Conservation (phyloP, 1,284 basidiomycete species). For the Phaffia rhodozyma region DNA sequence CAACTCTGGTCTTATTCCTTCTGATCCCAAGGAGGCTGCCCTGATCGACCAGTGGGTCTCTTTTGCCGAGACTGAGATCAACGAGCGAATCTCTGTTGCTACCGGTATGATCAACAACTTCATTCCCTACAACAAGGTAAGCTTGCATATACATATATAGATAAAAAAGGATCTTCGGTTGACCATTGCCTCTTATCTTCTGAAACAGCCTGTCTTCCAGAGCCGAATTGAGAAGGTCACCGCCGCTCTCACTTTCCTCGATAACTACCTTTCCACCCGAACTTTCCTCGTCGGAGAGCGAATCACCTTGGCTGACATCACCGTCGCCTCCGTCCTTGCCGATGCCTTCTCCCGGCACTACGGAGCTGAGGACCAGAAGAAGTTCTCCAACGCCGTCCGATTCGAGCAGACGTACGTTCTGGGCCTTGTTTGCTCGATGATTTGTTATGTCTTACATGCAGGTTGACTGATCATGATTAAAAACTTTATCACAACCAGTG, state of each 20-base stretch:
- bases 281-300: slow-evolving; percentile 92
- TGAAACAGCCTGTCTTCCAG: slow-evolving; percentile 42
- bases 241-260: slow-evolving; percentile 52
- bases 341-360: slow-evolving; percentile 25
- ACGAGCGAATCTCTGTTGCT: slow-evolving; percentile 33
- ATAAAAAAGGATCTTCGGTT: slow-evolving; percentile 27
- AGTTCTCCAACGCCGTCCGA: slow-evolving; percentile 67
- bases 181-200: slow-evolving; percentile 44
- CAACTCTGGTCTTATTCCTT: slow-evolving; percentile 53
- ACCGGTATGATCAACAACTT: slow-evolving; percentile 36
- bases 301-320: slow-evolving; percentile 83
- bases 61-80: slow-evolving; percentile 46
- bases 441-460: not conserved
- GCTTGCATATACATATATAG: not conserved
- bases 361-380: slow-evolving; percentile 24
- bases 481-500: slow-evolving; percentile 28
- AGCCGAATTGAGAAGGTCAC: slow-evolving; percentile 41
- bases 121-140: slow-evolving; percentile 45
- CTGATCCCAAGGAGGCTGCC: slow-evolving; percentile 46
- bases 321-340: slow-evolving; percentile 49
- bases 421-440: not conserved
- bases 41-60: slow-evolving; percentile 56
- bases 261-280: slow-evolving; percentile 59
- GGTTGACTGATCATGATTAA: not conserved
- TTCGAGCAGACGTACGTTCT: slow-evolving; percentile 54